phyloP scores from a whole-genome alignment of 331 rosid species.

The Prunus yedoensis region DNA sequence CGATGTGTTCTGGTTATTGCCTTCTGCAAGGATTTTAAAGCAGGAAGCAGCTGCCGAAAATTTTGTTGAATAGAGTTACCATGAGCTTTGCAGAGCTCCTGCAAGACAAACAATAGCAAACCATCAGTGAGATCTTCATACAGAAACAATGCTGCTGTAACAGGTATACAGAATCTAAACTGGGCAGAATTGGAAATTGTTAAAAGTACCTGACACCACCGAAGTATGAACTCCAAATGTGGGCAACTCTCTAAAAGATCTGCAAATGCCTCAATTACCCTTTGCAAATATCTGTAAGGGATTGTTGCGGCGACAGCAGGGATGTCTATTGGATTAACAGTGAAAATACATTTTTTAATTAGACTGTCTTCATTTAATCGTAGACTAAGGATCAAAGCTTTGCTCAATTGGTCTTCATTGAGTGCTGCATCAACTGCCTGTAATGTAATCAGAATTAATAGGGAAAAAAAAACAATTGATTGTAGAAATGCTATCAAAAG shows the following conservation, averaged over 20 bases:
- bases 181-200: background rate
- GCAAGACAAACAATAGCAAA: constrained; percentile 30
- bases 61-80: constrained; percentile 75
- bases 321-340: constrained; percentile 63
- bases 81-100: constrained; percentile 87
- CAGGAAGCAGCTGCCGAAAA: constrained; percentile 70
- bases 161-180: background rate
- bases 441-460: constrained; percentile 11
- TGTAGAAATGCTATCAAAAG: background rate
- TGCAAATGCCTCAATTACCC: constrained; percentile 78
- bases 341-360: constrained; percentile 74
- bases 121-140: constrained; percentile 5
- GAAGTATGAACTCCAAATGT: constrained; percentile 84
- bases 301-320: constrained; percentile 58
- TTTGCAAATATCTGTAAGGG: constrained; percentile 72
- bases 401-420: constrained; percentile 55
- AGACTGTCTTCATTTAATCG: constrained; percentile 70
- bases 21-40: constrained; percentile 79
- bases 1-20: constrained; percentile 73
- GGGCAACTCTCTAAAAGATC: constrained; percentile 79
- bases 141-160: background rate
- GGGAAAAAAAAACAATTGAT: background rate
- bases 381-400: constrained; percentile 85
- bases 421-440: constrained; percentile 91
- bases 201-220: constrained; percentile 77